A percentile compares a stretch with the other conserved stretches of the same genome.
Conservation (phyloP, 1,284 basidiomycete species). For the Cryptococcus deneoformans region DNA sequence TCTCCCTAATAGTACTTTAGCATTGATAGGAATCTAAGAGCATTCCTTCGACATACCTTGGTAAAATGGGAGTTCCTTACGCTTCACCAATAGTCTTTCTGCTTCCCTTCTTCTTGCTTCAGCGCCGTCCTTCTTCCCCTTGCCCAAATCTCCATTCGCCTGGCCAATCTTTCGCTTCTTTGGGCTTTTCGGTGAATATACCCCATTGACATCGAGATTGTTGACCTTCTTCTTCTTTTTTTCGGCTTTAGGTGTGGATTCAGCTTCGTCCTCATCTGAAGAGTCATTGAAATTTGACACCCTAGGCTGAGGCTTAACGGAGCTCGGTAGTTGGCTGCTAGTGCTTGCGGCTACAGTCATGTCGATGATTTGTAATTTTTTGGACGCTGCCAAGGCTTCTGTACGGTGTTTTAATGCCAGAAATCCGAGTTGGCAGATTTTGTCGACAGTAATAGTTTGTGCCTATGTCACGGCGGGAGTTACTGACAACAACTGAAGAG, state of each 20-base stretch:
- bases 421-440: not conserved
- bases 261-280: constrained; percentile 10
- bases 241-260: not conserved
- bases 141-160: not conserved
- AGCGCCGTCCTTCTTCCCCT: not conserved
- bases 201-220: not conserved
- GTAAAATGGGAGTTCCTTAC: constrained; percentile 72
- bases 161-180: not conserved
- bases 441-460: not conserved
- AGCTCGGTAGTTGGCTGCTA: not conserved
- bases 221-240: not conserved
- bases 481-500: no score
- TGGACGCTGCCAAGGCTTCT: not conserved
- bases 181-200: not conserved
- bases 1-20: constrained; percentile 56
- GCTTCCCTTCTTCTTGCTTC: constrained; percentile 30
- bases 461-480: not conserved
- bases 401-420: not conserved
- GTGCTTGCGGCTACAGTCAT: not conserved
- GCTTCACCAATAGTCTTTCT: constrained; percentile 57
- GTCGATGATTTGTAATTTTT: not conserved
- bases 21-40: not conserved
- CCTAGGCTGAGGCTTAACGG: not conserved
- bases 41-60: constrained; percentile 55
- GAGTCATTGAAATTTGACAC: constrained; percentile 20